Conservation (phyloP, 164 flowering plant species). For the Chimonanthus praecox region DNA sequence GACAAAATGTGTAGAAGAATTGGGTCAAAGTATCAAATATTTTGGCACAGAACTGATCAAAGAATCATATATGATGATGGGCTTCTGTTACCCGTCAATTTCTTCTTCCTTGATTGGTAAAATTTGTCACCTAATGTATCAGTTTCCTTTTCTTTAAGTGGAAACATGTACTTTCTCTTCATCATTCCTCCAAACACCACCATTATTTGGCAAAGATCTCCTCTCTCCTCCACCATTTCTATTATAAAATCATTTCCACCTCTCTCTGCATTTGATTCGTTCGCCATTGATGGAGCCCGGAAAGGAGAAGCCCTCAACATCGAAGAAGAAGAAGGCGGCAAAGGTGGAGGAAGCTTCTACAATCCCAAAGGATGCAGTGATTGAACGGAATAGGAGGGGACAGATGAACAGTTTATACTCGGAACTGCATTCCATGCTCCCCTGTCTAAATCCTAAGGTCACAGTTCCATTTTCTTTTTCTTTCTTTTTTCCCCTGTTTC, state of each 20-base stretch:
- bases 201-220: background rate
- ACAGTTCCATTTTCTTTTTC: background rate
- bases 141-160: too few relatives aligned
- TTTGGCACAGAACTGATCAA: too few relatives aligned
- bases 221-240: background rate
- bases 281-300: background rate
- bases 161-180: background rate
- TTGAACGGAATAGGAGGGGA: conserved; percentile 2
- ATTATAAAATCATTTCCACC: background rate
- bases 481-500: background rate
- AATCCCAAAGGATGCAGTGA: background rate
- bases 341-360: background rate
- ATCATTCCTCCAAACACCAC: background rate
- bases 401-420: background rate
- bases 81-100: too few relatives aligned
- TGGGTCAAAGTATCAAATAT: too few relatives aligned
- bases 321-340: background rate
- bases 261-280: background rate
- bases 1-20: too few relatives aligned
- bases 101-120: too few relatives aligned
- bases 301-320: background rate
- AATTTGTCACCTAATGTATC: too few relatives aligned
- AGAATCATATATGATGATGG: too few relatives aligned
- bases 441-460: conserved; percentile 2
- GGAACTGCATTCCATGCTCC: background rate